Conservation (phyloP, 768 basidiomycete species). For the Kondoa malvinella region DNA sequence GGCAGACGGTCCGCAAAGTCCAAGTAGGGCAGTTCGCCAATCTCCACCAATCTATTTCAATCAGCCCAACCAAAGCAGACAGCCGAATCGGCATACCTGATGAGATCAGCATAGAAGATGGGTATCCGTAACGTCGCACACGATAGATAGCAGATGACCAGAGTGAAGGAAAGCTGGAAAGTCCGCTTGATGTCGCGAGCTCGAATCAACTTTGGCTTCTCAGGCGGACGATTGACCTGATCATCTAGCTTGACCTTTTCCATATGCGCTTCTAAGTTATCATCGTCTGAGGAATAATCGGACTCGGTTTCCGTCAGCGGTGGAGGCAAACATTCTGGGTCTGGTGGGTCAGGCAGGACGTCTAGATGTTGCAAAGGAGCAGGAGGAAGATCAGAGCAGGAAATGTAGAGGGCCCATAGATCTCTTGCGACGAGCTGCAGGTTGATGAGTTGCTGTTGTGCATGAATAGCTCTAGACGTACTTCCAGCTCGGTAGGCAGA, state of each 20-base stretch:
- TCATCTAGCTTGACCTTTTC: neutral
- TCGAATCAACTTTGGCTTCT: neutral
- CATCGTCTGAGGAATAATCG: neutral
- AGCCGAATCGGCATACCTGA: constrained; percentile 17
- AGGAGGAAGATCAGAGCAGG: neutral
- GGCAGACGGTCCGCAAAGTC: constrained; percentile 7
- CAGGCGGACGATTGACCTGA: neutral
- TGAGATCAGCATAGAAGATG: constrained; percentile 14
- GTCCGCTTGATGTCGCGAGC: neutral
- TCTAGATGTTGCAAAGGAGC: neutral
- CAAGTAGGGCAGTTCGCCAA: constrained; percentile 7
- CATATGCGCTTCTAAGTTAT: neutral
- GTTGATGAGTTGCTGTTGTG: neutral
- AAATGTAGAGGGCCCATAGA: constrained; percentile 17
- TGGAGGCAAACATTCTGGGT: neutral
- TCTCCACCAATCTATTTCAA: constrained; percentile 7
- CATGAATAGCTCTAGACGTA: constrained; percentile 5
- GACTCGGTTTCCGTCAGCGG: neutral
- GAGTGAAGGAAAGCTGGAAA: constrained; percentile 11
- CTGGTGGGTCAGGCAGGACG: neutral
- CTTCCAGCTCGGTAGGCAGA: constrained; percentile 15
- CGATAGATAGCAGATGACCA: constrained; percentile 19
- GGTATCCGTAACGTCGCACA: constrained; percentile 16
- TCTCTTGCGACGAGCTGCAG: constrained; percentile 12
- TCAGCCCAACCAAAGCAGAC: no score